Evolutionary conservation across 441 rosid genomes (phyloP).

Genomic region (Gossypium schwendimanii): DNA sequence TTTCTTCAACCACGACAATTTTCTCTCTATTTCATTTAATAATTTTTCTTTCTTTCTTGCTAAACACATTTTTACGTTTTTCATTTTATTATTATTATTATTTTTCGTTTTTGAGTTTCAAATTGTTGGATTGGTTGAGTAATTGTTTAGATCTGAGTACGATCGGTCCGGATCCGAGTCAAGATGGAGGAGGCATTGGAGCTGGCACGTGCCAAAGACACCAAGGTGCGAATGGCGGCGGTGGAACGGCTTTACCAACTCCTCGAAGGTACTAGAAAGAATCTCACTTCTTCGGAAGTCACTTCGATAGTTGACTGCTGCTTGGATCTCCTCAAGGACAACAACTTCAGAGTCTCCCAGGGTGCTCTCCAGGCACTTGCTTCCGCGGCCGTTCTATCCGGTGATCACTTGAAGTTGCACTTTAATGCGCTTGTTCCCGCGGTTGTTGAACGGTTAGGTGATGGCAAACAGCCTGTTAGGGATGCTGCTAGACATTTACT

Average conservation of each 20-base stretch:
- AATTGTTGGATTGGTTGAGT: neutral
- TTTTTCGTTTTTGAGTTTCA: neutral
- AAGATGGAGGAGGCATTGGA: constrained; percentile 94
- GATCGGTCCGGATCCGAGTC: constrained; percentile 33
- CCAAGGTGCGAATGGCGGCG: constrained; percentile 98
- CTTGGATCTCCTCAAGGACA: constrained; percentile 91
- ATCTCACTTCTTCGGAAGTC: constrained; percentile 66
- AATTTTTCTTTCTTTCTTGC: neutral
- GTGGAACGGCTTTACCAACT: constrained; percentile 88
- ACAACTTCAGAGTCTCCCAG: constrained; percentile 84
- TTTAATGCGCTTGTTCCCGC: constrained; percentile 92
- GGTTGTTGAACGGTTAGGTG: constrained; percentile 90
- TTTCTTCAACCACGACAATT: constrained; percentile 10
- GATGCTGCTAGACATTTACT: constrained; percentile 89
- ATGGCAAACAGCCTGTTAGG: constrained; percentile 87
- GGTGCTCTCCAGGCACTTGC: constrained; percentile 96
- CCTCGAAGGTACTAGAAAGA: constrained; percentile 81
- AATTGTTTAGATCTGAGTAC: constrained; percentile 40
- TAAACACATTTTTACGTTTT: neutral
- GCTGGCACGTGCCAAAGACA: constrained; percentile 92
- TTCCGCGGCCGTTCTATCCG: constrained; percentile 97
- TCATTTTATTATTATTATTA: neutral
- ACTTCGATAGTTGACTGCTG: constrained; percentile 88
- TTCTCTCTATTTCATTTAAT: neutral
- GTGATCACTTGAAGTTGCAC: constrained; percentile 93